Evolutionary conservation across 2,329 filamentous ascomycete genomes (phyloP).

Genomic region (Alternaria arborescens): DNA sequence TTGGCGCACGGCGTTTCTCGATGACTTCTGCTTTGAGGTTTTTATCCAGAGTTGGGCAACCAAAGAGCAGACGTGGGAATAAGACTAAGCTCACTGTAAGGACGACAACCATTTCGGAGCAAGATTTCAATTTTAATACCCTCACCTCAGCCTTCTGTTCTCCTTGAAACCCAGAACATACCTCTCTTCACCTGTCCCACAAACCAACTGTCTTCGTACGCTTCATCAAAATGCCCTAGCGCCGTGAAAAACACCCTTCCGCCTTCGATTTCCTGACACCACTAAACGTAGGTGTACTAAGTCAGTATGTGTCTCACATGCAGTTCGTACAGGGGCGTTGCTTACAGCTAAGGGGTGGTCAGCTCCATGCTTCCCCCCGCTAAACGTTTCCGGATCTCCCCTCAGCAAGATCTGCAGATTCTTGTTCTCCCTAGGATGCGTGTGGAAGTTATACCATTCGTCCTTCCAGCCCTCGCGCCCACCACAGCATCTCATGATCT

Average conservation of each 20-base stretch:
- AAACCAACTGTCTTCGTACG: constrained; percentile 38
- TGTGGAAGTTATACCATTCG: constrained; percentile 43
- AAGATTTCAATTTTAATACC: not conserved
- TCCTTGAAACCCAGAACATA: constrained; percentile 29
- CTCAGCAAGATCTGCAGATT: constrained; percentile 30
- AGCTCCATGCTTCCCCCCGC: constrained; percentile 33
- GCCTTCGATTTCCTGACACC: constrained; percentile 43
- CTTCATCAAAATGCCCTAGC: constrained; percentile 41
- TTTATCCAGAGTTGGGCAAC: not conserved
- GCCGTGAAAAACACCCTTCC: constrained; percentile 34
- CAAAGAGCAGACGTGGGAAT: not conserved
- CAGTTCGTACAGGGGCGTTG: not conserved
- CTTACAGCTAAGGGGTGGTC: constrained; percentile 34
- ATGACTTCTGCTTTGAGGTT: not conserved
- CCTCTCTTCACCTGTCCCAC: constrained; percentile 27
- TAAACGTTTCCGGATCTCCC: constrained; percentile 31
- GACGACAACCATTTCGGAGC: not conserved
- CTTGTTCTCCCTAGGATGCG: constrained; percentile 32
- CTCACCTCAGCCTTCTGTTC: not conserved
- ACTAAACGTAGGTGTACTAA: constrained; percentile 3
- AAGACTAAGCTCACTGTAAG: not conserved
- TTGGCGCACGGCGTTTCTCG: not conserved
- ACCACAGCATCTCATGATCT: constrained; percentile 13
- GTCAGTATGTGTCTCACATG: not conserved
- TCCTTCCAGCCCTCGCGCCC: constrained; percentile 29